Evolutionary conservation across 2,329 filamentous ascomycete species (phyloP).

Genomic region (Curvularia verruculosa): DNA sequence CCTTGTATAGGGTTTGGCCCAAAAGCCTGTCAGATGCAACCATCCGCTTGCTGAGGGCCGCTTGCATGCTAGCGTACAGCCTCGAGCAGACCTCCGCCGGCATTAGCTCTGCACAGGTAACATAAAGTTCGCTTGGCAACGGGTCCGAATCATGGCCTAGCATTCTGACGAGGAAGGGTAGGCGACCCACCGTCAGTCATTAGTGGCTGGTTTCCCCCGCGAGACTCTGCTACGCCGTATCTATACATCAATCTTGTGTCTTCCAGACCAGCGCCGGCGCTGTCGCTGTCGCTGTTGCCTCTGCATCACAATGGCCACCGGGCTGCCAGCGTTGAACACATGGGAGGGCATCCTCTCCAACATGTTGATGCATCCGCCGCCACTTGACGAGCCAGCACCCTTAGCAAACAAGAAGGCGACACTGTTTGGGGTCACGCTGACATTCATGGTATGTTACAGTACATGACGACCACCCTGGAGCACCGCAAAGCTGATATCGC

Average conservation of each 20-base stretch:
- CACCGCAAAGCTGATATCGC: slow-evolving; percentile 13
- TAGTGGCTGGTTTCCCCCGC: slow-evolving; percentile 9
- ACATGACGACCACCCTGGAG: background rate
- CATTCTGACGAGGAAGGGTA: slow-evolving; percentile 2
- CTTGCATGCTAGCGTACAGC: slow-evolving; percentile 7
- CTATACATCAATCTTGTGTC: slow-evolving; percentile 6
- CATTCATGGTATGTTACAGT: slow-evolving; percentile 33
- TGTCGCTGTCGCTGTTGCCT: slow-evolving; percentile 2
- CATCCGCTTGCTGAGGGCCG: slow-evolving; percentile 6
- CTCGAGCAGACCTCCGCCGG: slow-evolving; percentile 7
- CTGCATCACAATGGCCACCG: slow-evolving; percentile 7
- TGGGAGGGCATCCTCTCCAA: slow-evolving; percentile 27
- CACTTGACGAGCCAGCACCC: slow-evolving; percentile 36
- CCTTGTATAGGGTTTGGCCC: slow-evolving; percentile 5
- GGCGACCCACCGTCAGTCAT: slow-evolving; percentile 9
- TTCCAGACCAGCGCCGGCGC: slow-evolving; percentile 8
- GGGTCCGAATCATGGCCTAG: slow-evolving; percentile 10
- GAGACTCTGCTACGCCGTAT: background rate
- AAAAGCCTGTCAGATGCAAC: slow-evolving; percentile 15
- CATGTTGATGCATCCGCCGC: slow-evolving; percentile 32
- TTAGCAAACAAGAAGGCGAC: slow-evolving; percentile 35
- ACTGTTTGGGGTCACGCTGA: slow-evolving; percentile 32
- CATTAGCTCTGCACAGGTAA: slow-evolving; percentile 8
- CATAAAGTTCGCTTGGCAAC: slow-evolving; percentile 14
- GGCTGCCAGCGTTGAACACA: slow-evolving; percentile 15